Evolutionary conservation across 2,329 filamentous ascomycete genomes (phyloP), one percentile per base, ranked within the genome.

Genomic region (Fusarium solani-melongenae): DNA sequence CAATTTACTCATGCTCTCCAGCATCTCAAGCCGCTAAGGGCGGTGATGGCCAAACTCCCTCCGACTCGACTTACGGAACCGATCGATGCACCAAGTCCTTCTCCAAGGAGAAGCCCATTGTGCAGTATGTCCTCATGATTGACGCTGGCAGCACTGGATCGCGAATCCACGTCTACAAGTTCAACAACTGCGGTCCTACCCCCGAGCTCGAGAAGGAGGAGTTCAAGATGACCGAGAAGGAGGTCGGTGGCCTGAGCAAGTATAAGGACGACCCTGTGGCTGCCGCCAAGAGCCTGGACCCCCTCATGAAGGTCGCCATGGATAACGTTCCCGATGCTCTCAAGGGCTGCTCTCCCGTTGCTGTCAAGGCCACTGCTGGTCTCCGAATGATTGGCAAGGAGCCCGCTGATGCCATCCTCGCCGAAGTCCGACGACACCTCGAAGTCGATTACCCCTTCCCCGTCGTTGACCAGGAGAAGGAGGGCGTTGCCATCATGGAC

Each of bases 91-190:
- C 91, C 68, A 94, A 92, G 81, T 94, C 96, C 46, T 92, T 89
- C 85, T 94, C 94, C 78, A 91, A 93, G 79, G 92, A 94, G 74
- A 98, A 98, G 86, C 96, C 96, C 58, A 90, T 99, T 75, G 92
- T 98, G 71, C 96, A 99, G 82, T 99, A 98, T 86, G 97, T 96
- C 70, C 90, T 98, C 79, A 99, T 99, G 96, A 94, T 99, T 80
- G 96, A 99, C 84, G 96, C 96, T 56, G 96, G 96, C 78, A 98
- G 95, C 87, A 98, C 96, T 63, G 96, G 96, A 70, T 98, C 96
- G 69, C 93, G 96, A 78, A 98, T 99, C 81, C 97, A 99, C 86
- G 95, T 98, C 68, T 99, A 98, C 88, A 94, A 95, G 81, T 99
- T 98, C 90, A 98, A 98, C 88, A 98, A 98, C 86, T 99, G 96